Evolutionary conservation across 371 early-diverging fungal genomes (phyloP).

Genomic region (Lichtheimia ornata): DNA sequence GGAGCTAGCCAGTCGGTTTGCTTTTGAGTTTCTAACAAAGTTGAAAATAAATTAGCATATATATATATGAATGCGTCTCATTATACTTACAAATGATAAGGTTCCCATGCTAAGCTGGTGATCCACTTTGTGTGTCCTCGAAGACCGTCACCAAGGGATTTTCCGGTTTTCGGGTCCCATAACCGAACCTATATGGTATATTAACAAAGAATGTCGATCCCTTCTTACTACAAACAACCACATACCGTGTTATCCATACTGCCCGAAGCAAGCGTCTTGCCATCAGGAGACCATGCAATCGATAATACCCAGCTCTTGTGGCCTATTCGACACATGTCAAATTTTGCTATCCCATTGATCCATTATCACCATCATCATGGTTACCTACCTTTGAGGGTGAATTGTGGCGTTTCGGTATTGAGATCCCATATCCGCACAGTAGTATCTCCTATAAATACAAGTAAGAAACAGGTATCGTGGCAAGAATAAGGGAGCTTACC

Average conservation of each 20-base stretch:
- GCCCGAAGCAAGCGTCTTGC: slow-evolving; percentile 84
- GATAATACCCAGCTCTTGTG: slow-evolving; percentile 94
- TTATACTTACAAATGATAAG: slow-evolving; percentile 73
- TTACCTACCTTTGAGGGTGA: slow-evolving; percentile 52
- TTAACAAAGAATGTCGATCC: background rate
- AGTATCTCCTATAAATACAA: slow-evolving; percentile 68
- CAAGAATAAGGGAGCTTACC: slow-evolving; percentile 23
- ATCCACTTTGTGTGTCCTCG: slow-evolving; percentile 89
- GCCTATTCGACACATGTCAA: slow-evolving; percentile 42
- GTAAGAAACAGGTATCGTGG: background rate
- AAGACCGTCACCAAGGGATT: slow-evolving; percentile 76
- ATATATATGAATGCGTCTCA: background rate
- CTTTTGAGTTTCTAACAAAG: slow-evolving; percentile 60
- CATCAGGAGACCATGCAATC: slow-evolving; percentile 95
- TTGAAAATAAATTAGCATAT: background rate
- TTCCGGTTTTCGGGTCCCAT: slow-evolving; percentile 89
- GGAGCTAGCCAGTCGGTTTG: slow-evolving; percentile 84
- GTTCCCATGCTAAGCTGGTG: slow-evolving; percentile 92
- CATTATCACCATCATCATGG: background rate
- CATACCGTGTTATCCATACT: slow-evolving; percentile 92
- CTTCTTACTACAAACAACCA: background rate
- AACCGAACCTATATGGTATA: slow-evolving; percentile 48
- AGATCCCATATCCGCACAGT: slow-evolving; percentile 98
- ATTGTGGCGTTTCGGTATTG: slow-evolving; percentile 87
- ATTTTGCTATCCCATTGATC: slow-evolving; percentile 1